A percentile compares a stretch with the other conserved stretches of the same genome.
Evolutionary conservation across 495 filamentous ascomycete species (phyloP).

Genomic region (Trichoderma virens): DNA sequence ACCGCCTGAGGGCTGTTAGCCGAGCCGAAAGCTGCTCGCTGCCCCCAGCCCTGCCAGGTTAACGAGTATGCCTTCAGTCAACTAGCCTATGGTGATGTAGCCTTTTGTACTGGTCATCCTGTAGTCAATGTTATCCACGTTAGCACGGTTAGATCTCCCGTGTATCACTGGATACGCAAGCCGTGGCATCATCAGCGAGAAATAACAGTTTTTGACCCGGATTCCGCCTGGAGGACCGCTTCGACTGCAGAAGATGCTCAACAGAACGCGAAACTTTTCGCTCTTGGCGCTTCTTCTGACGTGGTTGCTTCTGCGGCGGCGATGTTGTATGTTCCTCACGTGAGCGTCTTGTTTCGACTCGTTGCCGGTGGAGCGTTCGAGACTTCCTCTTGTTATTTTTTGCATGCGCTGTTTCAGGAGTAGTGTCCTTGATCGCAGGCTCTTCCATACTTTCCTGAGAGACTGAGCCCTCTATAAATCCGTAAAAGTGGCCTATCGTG

Average conservation of each 20-base stretch:
- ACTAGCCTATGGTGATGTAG: too few species aligned
- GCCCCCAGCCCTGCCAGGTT: constrained; percentile 7
- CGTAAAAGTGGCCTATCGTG: too few species aligned
- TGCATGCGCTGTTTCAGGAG: too few species aligned
- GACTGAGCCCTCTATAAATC: too few species aligned
- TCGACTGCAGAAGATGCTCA: neutral
- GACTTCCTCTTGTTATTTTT: neutral
- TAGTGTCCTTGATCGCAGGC: too few species aligned
- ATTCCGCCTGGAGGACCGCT: neutral
- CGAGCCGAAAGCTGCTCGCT: neutral
- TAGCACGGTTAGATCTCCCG: neutral
- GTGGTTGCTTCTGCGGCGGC: neutral
- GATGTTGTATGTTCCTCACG: too few species aligned
- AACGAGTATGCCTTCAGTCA: neutral
- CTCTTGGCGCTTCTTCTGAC: neutral
- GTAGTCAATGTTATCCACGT: neutral
- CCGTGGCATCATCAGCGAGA: neutral
- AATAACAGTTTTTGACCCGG: neutral
- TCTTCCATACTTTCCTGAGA: too few species aligned
- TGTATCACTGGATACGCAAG: neutral
- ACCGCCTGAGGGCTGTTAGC: neutral
- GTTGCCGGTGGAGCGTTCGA: neutral
- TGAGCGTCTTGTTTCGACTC: neutral
- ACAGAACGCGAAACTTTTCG: neutral
- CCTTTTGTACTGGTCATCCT: neutral